A percentile compares a stretch with the other conserved stretches of the same genome.
phyloP scores from a whole-genome alignment of 441 rosid species.

The Melastoma candidum region DNA sequence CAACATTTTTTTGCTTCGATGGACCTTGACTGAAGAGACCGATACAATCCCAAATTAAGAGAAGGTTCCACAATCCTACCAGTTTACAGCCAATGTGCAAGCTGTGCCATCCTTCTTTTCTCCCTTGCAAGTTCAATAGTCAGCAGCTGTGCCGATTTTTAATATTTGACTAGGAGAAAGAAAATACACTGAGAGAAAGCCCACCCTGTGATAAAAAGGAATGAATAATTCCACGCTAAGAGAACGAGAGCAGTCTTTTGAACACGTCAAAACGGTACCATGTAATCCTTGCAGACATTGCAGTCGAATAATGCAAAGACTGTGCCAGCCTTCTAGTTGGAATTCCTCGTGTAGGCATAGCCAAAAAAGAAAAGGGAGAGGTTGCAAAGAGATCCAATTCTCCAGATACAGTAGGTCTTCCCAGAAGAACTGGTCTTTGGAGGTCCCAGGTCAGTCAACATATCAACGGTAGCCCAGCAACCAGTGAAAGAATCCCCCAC shows the following conservation, averaged over 20 bases:
- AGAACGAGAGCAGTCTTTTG: slow-evolving; percentile 2
- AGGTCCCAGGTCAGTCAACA: slow-evolving; percentile 65
- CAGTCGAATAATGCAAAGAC: slow-evolving; percentile 66
- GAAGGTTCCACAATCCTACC: slow-evolving; percentile 27
- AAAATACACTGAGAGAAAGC: slow-evolving; percentile 56
- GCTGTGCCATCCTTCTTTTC: slow-evolving; percentile 70
- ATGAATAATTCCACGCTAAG: slow-evolving; percentile 1
- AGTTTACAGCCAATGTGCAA: slow-evolving; percentile 65
- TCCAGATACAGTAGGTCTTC: slow-evolving; percentile 69
- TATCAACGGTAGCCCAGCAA: slow-evolving; percentile 87
- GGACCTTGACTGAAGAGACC: not conserved
- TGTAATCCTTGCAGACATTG: slow-evolving; percentile 50
- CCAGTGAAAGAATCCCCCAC: slow-evolving; percentile 67
- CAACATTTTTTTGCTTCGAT: too few relatives aligned
- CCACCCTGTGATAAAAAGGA: slow-evolving; percentile 44
- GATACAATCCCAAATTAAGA: not conserved
- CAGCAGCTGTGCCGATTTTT: slow-evolving; percentile 72
- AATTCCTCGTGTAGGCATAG: slow-evolving; percentile 58
- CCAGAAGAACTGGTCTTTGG: slow-evolving; percentile 72
- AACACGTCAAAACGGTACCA: slow-evolving; percentile 27
- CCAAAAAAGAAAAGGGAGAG: slow-evolving; percentile 84
- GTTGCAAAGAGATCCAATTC: slow-evolving; percentile 51
- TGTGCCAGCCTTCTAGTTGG: slow-evolving; percentile 56
- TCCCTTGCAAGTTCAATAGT: slow-evolving; percentile 83
- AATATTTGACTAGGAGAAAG: slow-evolving; percentile 54